Percentiles rank a stretch among this genome's conserved stretches.
These are phyloP conservation scores for Fusarium sp. DNA, from an alignment of 2,329 filamentous ascomycete species.

Conservation along the genomic window DNA sequence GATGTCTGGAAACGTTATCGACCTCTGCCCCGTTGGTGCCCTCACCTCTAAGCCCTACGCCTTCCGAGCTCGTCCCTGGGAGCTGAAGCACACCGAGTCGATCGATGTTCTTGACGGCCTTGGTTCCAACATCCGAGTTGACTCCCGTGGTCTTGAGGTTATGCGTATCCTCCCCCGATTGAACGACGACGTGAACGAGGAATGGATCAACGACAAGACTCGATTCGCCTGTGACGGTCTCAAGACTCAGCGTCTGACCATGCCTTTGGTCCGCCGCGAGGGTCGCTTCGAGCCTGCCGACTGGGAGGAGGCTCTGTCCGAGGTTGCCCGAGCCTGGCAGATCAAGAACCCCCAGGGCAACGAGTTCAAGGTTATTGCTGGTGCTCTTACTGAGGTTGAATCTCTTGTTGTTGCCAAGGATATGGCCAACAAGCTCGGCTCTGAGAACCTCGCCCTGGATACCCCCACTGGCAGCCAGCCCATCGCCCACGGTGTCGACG, in stretches of 20 bases:
- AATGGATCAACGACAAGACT: slow-evolving; percentile 99
- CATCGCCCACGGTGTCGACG: slow-evolving; percentile 90
- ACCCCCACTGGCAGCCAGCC: slow-evolving; percentile 86
- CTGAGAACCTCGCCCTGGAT: slow-evolving; percentile 94
- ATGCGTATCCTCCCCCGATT: slow-evolving; percentile 93
- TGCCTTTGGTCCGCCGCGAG: slow-evolving; percentile 87
- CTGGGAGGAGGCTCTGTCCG: slow-evolving; percentile 94
- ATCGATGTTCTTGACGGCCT: slow-evolving; percentile 94
- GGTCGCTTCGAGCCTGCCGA: slow-evolving; percentile 92
- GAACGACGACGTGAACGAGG: slow-evolving; percentile 98
- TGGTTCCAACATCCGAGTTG: slow-evolving; percentile 93
- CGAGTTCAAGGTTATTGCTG: slow-evolving; percentile 95
- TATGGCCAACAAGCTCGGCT: slow-evolving; percentile 93
- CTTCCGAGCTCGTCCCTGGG: slow-evolving; percentile 96
- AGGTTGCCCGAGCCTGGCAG: slow-evolving; percentile 84
- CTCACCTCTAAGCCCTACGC: slow-evolving; percentile 98
- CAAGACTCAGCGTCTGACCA: slow-evolving; percentile 94
- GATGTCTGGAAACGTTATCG: slow-evolving; percentile 96
- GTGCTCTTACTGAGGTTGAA: slow-evolving; percentile 91
- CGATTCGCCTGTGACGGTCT: slow-evolving; percentile 96
- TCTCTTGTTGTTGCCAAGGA: slow-evolving; percentile 97
- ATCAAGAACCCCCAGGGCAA: slow-evolving; percentile 85
- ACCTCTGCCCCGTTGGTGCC: slow-evolving; percentile 96
- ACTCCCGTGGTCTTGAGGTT: slow-evolving; percentile 92
- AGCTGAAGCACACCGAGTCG: slow-evolving; percentile 94